phyloP scores from a whole-genome alignment of 306 rosid genomes.

The Datisca glomerata region DNA sequence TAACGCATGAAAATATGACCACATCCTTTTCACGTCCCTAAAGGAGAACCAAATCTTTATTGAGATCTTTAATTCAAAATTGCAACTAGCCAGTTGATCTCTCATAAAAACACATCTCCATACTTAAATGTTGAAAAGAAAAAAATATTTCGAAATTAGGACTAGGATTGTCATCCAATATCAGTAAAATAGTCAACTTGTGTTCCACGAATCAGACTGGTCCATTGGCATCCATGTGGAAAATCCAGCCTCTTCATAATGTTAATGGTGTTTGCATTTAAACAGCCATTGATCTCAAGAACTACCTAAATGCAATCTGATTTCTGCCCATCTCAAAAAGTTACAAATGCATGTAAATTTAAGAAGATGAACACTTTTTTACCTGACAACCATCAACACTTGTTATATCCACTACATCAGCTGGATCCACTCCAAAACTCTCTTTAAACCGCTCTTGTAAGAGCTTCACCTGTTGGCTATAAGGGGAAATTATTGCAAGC shows the following conservation, averaged over 20 bases:
- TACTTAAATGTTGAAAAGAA: too few species aligned
- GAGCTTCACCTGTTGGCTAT: slow-evolving; percentile 74
- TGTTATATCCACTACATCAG: slow-evolving; percentile 68
- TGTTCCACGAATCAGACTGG: too few species aligned
- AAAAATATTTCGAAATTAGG: too few species aligned
- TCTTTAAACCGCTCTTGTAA: slow-evolving; percentile 60
- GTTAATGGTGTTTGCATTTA: too few species aligned
- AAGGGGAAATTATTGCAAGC: slow-evolving; percentile 80
- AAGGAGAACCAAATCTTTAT: not conserved
- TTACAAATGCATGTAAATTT: not conserved
- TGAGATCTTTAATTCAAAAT: not conserved
- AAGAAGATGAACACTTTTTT: slow-evolving; percentile 17
- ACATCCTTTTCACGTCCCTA: slow-evolving; percentile 96
- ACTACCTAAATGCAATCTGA: too few species aligned
- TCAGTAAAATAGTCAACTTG: too few species aligned
- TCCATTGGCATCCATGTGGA: too few species aligned
- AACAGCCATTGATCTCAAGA: too few species aligned
- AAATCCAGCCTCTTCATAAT: too few species aligned
- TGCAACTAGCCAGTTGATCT: too few species aligned
- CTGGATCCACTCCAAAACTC: slow-evolving; percentile 60
- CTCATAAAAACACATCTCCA: too few species aligned
- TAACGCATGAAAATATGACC: slow-evolving; percentile 81
- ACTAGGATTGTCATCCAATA: too few species aligned
- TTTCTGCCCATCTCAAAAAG: not conserved
- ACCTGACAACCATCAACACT: slow-evolving; percentile 99